Evolutionary conservation across 1,284 basidiomycete genomes (phyloP).

Genomic region (Athelia psychrophila): DNA sequence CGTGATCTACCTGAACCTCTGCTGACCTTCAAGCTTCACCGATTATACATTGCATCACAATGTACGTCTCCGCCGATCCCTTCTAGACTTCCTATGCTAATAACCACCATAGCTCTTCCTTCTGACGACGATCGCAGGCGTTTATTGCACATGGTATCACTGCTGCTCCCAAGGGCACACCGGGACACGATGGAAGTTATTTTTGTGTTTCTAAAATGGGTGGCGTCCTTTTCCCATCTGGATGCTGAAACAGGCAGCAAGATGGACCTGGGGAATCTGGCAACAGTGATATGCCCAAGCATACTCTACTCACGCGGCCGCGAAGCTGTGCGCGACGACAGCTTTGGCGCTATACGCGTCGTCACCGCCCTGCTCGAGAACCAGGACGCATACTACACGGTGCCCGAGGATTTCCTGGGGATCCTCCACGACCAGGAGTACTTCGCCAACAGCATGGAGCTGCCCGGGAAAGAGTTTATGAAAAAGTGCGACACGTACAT

Average conservation of each 20-base stretch:
- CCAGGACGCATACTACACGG: conserved; percentile 92
- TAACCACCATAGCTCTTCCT: conserved; percentile 56
- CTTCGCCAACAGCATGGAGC: conserved; percentile 78
- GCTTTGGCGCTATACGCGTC: conserved; percentile 87
- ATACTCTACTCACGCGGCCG: conserved; percentile 87
- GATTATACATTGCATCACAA: conserved; percentile 86
- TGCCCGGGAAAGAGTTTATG: conserved; percentile 87
- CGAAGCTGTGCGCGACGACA: conserved; percentile 91
- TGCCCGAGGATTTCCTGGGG: conserved; percentile 82
- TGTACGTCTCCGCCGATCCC: conserved; percentile 47
- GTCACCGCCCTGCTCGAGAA: conserved; percentile 85
- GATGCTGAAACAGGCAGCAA: conserved; percentile 98
- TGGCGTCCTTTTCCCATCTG: conserved; percentile 97
- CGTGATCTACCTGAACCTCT: conserved; percentile 96
- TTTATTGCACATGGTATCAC: conserved; percentile 83
- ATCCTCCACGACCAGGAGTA: conserved; percentile 86
- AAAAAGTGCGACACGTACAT: conserved; percentile 86
- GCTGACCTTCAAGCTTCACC: conserved; percentile 92
- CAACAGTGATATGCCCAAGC: conserved; percentile 97
- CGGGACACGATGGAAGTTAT: conserved; percentile 97
- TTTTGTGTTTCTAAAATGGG: conserved; percentile 99
- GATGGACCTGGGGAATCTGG: conserved; percentile 96
- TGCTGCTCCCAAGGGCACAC: conserved; percentile 90
- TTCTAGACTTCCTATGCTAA: not conserved
- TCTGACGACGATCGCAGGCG: conserved; percentile 79